Base-by-base conservation (phyloP, 2,329 filamentous ascomycete species). In the Raffaelea deltoideospora region DNA sequence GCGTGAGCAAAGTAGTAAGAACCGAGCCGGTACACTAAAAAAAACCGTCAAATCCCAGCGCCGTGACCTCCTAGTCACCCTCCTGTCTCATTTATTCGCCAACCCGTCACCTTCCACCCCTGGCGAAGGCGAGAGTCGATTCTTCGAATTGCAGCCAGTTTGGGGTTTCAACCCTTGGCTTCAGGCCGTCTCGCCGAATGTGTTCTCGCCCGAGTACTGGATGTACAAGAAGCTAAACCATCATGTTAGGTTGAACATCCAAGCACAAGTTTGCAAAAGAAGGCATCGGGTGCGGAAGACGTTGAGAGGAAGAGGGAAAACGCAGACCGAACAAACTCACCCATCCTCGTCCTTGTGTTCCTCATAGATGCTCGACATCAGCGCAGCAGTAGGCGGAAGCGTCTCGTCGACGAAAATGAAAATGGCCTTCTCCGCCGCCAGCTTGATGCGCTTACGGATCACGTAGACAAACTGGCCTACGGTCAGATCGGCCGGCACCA, bases 381-480 rank as follows among this genome's bases (percentile, higher is more conserved):
- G 76, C 41, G 90, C 90, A 41, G 90, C 90, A 9, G 90, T 96
- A 3, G 90, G 90, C 35, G 90, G 90, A 39, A 98, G 73, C 35
- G 95, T 88, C 65, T 96, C 90, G 59, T 96, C 88, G 55, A 98
- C 90, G 65, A 96, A 98, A 72, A 98, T 96, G 73, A 98, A 98
- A 67, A 98, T 98, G 58, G 90, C 90, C 75, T 98, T 98, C 70
- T 98, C 90, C 23, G 90, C 90, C 38, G 86, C 94, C 49, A 98
- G 75, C 84, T 98, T 98, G 68, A 98, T 98, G 56, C 90, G 82
- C 76, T 98, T 98, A 60, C 90, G 86, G 65, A 98, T 98, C 47
- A 98, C 90, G 64, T 98, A 98, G 66, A 98, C 90, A 58, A 98
- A 58, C 78, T 98, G 90, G 53, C 90, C 90, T 45, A 98, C 90